Evolutionary conservation across 805 yeast genomes (phyloP).

Genomic region (Blastobotrys parvus): DNA sequence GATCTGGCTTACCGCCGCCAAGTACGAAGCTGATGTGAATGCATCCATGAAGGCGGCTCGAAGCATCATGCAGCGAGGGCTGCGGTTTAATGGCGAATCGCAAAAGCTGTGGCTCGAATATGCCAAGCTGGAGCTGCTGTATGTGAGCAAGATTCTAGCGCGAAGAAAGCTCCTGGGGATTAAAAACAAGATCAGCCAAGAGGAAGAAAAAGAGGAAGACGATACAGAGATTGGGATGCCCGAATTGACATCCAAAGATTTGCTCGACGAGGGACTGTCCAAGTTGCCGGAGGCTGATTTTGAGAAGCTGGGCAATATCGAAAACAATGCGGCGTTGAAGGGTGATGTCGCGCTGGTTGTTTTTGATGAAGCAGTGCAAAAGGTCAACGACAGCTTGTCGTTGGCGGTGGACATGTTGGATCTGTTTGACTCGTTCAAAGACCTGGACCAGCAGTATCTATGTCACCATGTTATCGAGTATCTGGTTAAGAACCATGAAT

Average conservation of each 20-base stretch:
- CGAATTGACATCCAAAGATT: slow-evolving; percentile 40
- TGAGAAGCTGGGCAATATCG: slow-evolving; percentile 78
- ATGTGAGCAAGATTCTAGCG: slow-evolving; percentile 72
- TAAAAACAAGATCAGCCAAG: slow-evolving; percentile 40
- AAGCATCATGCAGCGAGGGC: slow-evolving; percentile 71
- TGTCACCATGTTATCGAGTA: slow-evolving; percentile 54
- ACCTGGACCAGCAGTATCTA: slow-evolving; percentile 60
- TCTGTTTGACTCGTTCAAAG: slow-evolving; percentile 61
- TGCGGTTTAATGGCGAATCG: slow-evolving; percentile 74
- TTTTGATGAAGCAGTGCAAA: slow-evolving; percentile 51
- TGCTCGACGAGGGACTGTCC: slow-evolving; percentile 48
- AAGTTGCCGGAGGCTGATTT: slow-evolving; percentile 74
- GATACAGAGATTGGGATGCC: slow-evolving; percentile 38
- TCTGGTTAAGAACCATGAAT: slow-evolving; percentile 36
- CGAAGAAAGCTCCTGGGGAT: slow-evolving; percentile 78
- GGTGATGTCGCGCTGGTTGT: slow-evolving; percentile 69
- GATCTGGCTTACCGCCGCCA: slow-evolving; percentile 93
- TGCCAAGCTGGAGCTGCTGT: slow-evolving; percentile 79
- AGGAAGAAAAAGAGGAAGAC: slow-evolving; percentile 29
- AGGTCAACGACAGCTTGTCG: slow-evolving; percentile 23
- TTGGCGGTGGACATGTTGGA: slow-evolving; percentile 38
- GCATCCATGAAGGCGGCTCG: slow-evolving; percentile 87
- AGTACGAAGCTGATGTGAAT: slow-evolving; percentile 83
- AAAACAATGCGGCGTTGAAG: slow-evolving; percentile 67
- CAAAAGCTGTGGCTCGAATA: slow-evolving; percentile 74